A percentile compares a stretch with the other conserved stretches of the same genome.
phyloP scores from a whole-genome alignment of 2,329 filamentous ascomycete genomes.

The Ceratocystis cubensis region DNA sequence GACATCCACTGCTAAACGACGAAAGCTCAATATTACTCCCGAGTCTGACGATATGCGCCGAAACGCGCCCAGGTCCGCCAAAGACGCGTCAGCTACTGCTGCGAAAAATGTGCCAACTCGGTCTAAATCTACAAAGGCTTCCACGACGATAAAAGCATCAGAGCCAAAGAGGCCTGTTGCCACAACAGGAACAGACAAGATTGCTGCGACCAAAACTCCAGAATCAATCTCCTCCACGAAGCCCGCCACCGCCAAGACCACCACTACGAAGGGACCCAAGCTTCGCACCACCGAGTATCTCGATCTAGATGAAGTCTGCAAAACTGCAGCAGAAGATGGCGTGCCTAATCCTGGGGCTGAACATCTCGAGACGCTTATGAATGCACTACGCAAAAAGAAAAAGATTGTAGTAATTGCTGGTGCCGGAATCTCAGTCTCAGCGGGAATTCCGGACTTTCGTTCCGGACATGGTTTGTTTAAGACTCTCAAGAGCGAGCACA shows the following conservation, averaged over 20 bases:
- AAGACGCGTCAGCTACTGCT: slow-evolving; percentile 55
- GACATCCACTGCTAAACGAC: slow-evolving; percentile 10
- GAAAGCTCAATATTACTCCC: slow-evolving; percentile 7
- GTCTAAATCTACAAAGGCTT: slow-evolving; percentile 25
- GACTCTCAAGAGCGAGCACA: slow-evolving; percentile 72
- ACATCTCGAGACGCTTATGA: slow-evolving; percentile 59
- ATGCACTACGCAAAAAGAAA: slow-evolving; percentile 71
- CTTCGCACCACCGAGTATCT: slow-evolving; percentile 71
- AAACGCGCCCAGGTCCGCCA: slow-evolving; percentile 26
- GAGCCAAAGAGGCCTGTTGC: neutral
- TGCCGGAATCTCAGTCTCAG: slow-evolving; percentile 91
- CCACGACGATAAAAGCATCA: neutral
- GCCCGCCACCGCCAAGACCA: neutral
- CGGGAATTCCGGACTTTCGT: slow-evolving; percentile 93
- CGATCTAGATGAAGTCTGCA: slow-evolving; percentile 44
- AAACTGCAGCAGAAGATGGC: slow-evolving; percentile 28
- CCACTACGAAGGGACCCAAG: slow-evolving; percentile 28
- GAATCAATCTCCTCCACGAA: slow-evolving; percentile 4
- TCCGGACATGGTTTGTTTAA: slow-evolving; percentile 83
- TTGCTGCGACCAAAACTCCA: neutral
- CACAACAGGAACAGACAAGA: neutral
- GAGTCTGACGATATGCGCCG: slow-evolving; percentile 7
- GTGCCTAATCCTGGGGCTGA: slow-evolving; percentile 37
- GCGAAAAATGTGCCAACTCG: slow-evolving; percentile 46
- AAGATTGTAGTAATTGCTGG: slow-evolving; percentile 96